Base-by-base conservation (phyloP, 257 asterid genomes). In the Voacanga thouarsii region DNA sequence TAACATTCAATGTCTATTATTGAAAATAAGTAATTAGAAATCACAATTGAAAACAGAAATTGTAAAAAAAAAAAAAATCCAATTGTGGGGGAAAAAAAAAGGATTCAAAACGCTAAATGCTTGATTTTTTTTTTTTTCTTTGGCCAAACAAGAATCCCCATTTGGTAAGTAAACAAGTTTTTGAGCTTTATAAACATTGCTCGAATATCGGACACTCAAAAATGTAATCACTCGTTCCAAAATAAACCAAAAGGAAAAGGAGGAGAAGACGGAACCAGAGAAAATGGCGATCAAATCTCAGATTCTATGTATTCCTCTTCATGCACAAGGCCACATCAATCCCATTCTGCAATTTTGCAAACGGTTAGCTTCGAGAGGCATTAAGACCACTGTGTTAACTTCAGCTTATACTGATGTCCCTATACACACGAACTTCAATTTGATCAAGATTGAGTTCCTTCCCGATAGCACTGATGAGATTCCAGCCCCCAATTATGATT, bases 311-410 rank as follows among this genome's bases (percentile, higher is more conserved):
- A 7, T 64, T 26, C 70, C 70, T 8, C 37, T 64, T 37, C 43
- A 39, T 26, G 15, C 16, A 37, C 70, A 64, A 64, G 70, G 70
- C 43, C 70, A 64, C 16, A 64, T 64, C 70, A 64, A 64, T 18
- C 70, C 70, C 41, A 26, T 64, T 30, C 28, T 64, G 37, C 70
- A 64, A 26, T 64, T 64, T 26, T 64, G 70, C 43, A 64, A 64
- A 26, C 30, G 37, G 12, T 64, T 64, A 37, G 70, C 70, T 64
- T 64, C 41, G 5, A 24, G 37, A n/a, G 70, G 70, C 33, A 64
- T 64, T 37, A 39, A 64, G 4, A 26, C 16, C 30, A 64, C 70
- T 8, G 30, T 64, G 4, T 30, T 64, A 6, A 64, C 37, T n/a
- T 24, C 19, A 64, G 7, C 1, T 64, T 26, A 44, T 6, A 26